A percentile compares a stretch with the other conserved stretches of the same genome.
Evolutionary conservation across 805 yeast genomes (phyloP).

Genomic region (Scheffersomyces stipitis): DNA sequence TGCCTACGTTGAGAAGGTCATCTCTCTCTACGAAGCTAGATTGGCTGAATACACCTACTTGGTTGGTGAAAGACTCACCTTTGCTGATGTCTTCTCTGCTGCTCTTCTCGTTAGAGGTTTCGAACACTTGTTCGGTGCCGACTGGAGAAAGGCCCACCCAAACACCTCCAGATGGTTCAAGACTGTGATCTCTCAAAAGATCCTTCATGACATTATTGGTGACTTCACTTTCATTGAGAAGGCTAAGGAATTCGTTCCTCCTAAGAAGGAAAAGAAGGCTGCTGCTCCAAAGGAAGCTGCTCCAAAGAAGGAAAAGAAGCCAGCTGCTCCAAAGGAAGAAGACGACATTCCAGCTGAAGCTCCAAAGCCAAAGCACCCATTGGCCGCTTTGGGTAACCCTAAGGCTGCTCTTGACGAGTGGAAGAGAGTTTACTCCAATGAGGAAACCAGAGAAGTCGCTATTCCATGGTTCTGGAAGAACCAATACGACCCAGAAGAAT

Average conservation of each 20-base stretch:
- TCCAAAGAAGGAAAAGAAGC: constrained; percentile 31
- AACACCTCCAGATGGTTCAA: constrained; percentile 69
- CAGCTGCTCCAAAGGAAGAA: constrained; percentile 32
- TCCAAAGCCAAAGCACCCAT: constrained; percentile 89
- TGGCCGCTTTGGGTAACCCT: constrained; percentile 76
- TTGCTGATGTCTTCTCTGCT: constrained; percentile 45
- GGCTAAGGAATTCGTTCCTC: constrained; percentile 62
- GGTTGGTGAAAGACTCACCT: constrained; percentile 47
- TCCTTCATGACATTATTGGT: constrained; percentile 33
- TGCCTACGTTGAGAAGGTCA: constrained; percentile 25
- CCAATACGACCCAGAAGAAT: constrained; percentile 86
- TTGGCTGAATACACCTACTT: constrained; percentile 43
- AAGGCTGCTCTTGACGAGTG: constrained; percentile 79
- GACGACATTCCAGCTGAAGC: constrained; percentile 47
- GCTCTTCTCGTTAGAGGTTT: constrained; percentile 52
- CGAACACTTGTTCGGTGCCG: constrained; percentile 57
- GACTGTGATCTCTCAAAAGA: constrained; percentile 48
- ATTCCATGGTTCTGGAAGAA: constrained; percentile 97
- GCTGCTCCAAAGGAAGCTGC: constrained; percentile 41
- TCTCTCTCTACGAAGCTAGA: constrained; percentile 30
- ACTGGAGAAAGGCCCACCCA: constrained; percentile 66
- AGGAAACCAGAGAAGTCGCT: constrained; percentile 91
- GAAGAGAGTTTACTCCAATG: constrained; percentile 96
- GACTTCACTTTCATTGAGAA: constrained; percentile 60
- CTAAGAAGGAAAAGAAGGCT: constrained; percentile 72